Evolutionary conservation across 805 yeast genomes (phyloP).

Genomic region (Pichia pseudocactophila): DNA sequence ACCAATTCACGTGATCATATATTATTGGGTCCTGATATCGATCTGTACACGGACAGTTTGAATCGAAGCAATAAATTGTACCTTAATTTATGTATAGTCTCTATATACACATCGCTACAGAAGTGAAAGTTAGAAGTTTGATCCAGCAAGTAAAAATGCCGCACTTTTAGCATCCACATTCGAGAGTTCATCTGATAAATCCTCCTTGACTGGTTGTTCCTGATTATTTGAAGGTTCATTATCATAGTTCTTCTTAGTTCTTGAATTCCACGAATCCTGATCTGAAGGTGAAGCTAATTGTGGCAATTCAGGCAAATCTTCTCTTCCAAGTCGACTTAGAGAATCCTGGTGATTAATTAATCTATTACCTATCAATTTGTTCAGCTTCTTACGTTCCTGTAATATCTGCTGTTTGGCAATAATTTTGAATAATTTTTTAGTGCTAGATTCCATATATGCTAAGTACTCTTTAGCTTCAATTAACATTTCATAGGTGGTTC

Average conservation of each 20-base stretch:
- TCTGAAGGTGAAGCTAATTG: background rate
- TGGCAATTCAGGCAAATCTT: conserved; percentile 34
- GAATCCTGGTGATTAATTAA: conserved; percentile 26
- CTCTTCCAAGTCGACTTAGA: conserved; percentile 74
- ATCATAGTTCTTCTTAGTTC: conserved; percentile 21
- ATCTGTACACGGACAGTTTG: too few relatives aligned
- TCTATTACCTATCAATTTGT: conserved; percentile 56
- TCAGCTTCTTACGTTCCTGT: conserved; percentile 72
- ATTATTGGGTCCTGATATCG: too few relatives aligned
- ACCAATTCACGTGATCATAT: too few relatives aligned
- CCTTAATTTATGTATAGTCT: too few relatives aligned
- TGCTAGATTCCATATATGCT: conserved; percentile 40
- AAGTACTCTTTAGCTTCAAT: conserved; percentile 59
- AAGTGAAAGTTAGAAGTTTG: conserved; percentile 62
- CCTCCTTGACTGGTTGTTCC: background rate
- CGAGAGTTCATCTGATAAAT: conserved; percentile 11
- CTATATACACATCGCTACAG: too few relatives aligned
- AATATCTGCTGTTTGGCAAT: conserved; percentile 68
- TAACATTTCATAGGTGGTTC: conserved; percentile 80
- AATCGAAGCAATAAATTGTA: too few relatives aligned
- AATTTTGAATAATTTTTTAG: conserved; percentile 46
- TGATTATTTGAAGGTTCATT: background rate
- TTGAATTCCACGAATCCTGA: conserved; percentile 29
- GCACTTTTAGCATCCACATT: conserved; percentile 76
- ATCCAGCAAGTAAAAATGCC: conserved; percentile 69